phyloP scores from a whole-genome alignment of 2,329 filamentous ascomycete species.

The Fonsecaea nubica region DNA sequence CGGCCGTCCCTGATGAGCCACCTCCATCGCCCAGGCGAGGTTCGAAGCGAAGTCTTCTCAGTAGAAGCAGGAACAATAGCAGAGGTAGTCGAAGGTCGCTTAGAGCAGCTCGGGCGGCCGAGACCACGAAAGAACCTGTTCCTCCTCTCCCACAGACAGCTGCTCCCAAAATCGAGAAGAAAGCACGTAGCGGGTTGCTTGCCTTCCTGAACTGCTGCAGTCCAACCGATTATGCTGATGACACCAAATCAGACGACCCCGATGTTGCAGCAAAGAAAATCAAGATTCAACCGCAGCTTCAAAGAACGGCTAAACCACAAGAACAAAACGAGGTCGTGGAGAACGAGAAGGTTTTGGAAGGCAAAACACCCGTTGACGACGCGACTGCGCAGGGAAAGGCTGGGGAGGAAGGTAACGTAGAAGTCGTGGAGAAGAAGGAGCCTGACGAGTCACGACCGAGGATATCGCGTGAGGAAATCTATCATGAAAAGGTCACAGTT shows the following conservation, averaged over 20 bases:
- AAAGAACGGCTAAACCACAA: constrained; percentile 33
- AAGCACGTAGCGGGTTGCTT: constrained; percentile 36
- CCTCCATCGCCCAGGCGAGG: constrained; percentile 37
- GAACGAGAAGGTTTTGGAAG: constrained; percentile 31
- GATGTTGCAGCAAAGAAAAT: constrained; percentile 40
- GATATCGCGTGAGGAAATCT: constrained; percentile 28
- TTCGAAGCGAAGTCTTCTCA: constrained; percentile 41
- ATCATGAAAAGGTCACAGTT: constrained; percentile 28
- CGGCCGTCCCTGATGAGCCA: constrained; percentile 28
- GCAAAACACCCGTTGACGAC: constrained; percentile 21
- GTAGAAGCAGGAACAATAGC: constrained; percentile 40
- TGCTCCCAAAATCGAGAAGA: constrained; percentile 32
- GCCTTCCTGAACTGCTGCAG: constrained; percentile 41
- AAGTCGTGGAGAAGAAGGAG: constrained; percentile 29
- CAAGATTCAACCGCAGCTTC: constrained; percentile 35
- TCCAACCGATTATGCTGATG: constrained; percentile 28
- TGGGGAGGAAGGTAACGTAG: constrained; percentile 29
- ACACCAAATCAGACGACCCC: constrained; percentile 37
- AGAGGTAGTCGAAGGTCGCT: constrained; percentile 39
- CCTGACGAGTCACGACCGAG: constrained; percentile 25
- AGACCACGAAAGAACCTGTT: constrained; percentile 31
- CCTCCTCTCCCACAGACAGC: constrained; percentile 34
- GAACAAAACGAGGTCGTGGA: constrained; percentile 35
- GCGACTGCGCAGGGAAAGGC: constrained; percentile 16
- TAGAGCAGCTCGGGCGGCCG: constrained; percentile 33